A percentile compares a stretch with the other conserved stretches of the same genome.
These are phyloP conservation scores for Geotrichum aggregatum DNA, from an alignment of 1,139 yeast genomes.

Conservation along the genomic window DNA sequence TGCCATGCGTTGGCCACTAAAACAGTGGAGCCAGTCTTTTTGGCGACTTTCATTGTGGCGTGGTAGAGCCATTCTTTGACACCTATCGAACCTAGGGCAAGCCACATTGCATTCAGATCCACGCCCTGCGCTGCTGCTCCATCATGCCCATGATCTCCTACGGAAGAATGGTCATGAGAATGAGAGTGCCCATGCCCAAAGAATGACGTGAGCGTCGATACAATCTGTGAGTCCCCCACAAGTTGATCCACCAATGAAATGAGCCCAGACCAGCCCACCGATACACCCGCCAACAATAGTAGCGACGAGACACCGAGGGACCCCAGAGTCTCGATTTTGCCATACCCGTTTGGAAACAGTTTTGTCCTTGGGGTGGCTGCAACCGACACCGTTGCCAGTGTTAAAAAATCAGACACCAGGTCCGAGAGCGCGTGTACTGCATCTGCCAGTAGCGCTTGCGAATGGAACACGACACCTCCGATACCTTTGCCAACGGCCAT, in stretches of 20 bases:
- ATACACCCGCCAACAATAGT: slow-evolving; percentile 77
- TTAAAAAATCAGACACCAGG: slow-evolving; percentile 80
- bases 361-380: slow-evolving; percentile 62
- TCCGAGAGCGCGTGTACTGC: slow-evolving; percentile 93
- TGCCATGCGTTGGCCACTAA: slow-evolving; percentile 98
- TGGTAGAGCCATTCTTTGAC: slow-evolving; percentile 83
- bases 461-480: slow-evolving; percentile 89
- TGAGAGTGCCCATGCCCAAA: slow-evolving; percentile 40
- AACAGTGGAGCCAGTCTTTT: slow-evolving; percentile 74
- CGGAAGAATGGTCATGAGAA: neutral
- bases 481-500: slow-evolving; percentile 83
- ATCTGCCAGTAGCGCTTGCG: slow-evolving; percentile 90
- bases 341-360: slow-evolving; percentile 80
- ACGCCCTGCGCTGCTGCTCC: slow-evolving; percentile 46
- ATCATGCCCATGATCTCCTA: slow-evolving; percentile 39
- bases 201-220: slow-evolving; percentile 25
- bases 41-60: slow-evolving; percentile 76
- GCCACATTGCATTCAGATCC: slow-evolving; percentile 90
- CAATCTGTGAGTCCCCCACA: slow-evolving; percentile 38
- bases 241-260: slow-evolving; percentile 56
- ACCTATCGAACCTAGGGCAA: slow-evolving; percentile 81
- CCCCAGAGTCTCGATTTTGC: slow-evolving; percentile 88
- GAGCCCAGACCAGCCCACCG: slow-evolving; percentile 86
- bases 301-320: slow-evolving; percentile 82
- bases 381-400: slow-evolving; percentile 81